Conservation (phyloP, 768 basidiomycete species). For the Agrocybe chaxingu region DNA sequence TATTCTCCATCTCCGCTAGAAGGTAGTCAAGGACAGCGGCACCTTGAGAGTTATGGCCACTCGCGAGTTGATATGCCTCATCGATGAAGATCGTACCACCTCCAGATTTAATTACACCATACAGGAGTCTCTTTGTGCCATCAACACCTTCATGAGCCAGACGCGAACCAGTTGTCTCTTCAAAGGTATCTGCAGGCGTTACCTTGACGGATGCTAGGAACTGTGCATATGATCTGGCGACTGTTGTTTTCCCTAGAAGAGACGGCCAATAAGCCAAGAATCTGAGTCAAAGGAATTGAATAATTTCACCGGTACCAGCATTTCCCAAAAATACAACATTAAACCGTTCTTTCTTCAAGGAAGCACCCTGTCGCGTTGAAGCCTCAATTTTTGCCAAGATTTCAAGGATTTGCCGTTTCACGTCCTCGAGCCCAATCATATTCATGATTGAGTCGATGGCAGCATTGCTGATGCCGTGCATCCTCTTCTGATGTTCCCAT, state of each 20-base stretch:
- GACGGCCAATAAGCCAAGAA: background rate
- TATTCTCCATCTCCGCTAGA: conserved; percentile 74
- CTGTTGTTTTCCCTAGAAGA: conserved; percentile 61
- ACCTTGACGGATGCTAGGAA: conserved; percentile 55
- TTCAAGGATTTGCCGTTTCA: conserved; percentile 56
- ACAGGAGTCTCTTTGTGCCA: conserved; percentile 47
- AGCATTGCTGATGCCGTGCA: conserved; percentile 47
- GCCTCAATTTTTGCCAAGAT: conserved; percentile 61
- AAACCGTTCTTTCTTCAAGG: conserved; percentile 54
- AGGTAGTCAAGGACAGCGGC: conserved; percentile 64
- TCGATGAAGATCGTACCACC: conserved; percentile 70
- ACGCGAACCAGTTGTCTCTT: conserved; percentile 62
- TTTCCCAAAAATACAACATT: conserved; percentile 67
- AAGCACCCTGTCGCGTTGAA: conserved; percentile 47
- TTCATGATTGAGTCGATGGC: conserved; percentile 67
- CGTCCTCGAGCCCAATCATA: conserved; percentile 66
- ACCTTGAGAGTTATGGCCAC: conserved; percentile 44
- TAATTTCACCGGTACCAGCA: conserved; percentile 61
- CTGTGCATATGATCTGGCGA: conserved; percentile 61
- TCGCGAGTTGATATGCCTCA: conserved; percentile 67
- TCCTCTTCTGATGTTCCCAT: conserved; percentile 57
- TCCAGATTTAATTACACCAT: conserved; percentile 43
- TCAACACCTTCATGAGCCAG: conserved; percentile 55
- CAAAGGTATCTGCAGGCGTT: conserved; percentile 49
- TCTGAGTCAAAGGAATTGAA: background rate